Evolutionary conservation across 1,284 basidiomycete species (phyloP).

Genomic region (Phaffia rhodozyma): DNA sequence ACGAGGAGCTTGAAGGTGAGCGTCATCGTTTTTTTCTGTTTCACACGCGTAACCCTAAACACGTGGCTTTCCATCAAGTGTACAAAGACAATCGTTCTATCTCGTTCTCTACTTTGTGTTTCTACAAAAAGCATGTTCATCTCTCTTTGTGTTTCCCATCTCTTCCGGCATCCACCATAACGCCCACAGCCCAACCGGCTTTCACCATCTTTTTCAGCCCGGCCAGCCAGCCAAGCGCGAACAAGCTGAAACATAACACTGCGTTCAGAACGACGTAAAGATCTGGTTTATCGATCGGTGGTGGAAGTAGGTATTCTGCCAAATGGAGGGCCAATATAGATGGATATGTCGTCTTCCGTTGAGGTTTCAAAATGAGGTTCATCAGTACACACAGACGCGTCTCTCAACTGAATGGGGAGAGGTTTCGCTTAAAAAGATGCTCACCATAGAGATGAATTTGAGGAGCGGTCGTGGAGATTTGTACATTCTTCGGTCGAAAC

Average conservation of each 20-base stretch:
- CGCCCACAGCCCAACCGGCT: slow-evolving; percentile 5
- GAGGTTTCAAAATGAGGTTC: neutral
- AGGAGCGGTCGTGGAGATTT: slow-evolving; percentile 40
- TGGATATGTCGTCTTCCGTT: slow-evolving; percentile 47
- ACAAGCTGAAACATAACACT: slow-evolving; percentile 65
- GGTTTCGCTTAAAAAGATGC: slow-evolving; percentile 23
- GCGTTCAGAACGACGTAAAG: slow-evolving; percentile 76
- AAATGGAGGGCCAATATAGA: slow-evolving; percentile 49
- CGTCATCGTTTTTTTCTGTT: too few species aligned
- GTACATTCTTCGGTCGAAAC: slow-evolving; percentile 39
- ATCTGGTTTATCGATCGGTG: slow-evolving; percentile 70
- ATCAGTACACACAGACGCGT: too few species aligned
- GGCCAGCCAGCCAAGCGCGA: slow-evolving; percentile 45
- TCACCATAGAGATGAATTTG: slow-evolving; percentile 49
- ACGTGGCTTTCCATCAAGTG: too few species aligned
- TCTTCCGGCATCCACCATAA: too few species aligned
- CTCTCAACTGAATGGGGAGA: too few species aligned
- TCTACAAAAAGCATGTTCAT: too few species aligned
- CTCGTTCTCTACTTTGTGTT: too few species aligned
- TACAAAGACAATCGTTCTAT: too few species aligned
- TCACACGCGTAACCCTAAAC: too few species aligned
- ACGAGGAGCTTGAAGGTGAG: too few species aligned
- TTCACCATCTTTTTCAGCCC: slow-evolving; percentile 6
- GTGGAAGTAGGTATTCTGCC: slow-evolving; percentile 48
- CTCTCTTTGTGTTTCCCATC: too few species aligned